Evolutionary conservation across 139 green algal species (phyloP), one percentile per base, ranked within the genome.

Genomic region (Coelastrella sp.): DNA sequence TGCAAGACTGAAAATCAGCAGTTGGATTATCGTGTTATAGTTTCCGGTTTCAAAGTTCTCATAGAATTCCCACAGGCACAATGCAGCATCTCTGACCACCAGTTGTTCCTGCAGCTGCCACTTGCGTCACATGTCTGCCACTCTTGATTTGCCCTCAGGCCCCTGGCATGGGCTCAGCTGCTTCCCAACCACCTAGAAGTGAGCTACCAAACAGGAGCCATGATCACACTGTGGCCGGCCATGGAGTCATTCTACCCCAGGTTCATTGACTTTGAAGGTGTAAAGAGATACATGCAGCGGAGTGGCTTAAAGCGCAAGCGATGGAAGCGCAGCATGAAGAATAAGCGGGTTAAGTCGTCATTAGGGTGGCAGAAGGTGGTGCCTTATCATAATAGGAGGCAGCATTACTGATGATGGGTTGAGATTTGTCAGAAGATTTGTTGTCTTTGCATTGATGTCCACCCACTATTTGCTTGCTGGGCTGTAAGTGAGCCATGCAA

Each of bases 121-220:
- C 32, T 47, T 47, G 1, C 32, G 32, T 47, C 32, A 47, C 32
- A 47, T 47, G 32, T 47, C 32, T 47, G 32, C 32, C 32, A 2
- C 32, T 47, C 32, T 47, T 47, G 0, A 0, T 2, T 47, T 88
- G 14, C n/a, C n/a, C 59, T 32, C 76, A 85, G 86, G 58, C 17
- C 68, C 5, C 58, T 19, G 22, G 76, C 86, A 0, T 86, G 58
- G 57, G 76, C 75, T 56, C 88, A 91, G 79, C 79, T 91, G 13
- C 88, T 91, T 64, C 79, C 88, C 68, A 91, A 91, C 88, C 88
- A 91, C 66, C 22, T 87, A 57, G 88, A 91, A 59, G 80, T 91
- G n/a, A 86, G 32, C 79, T 91, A 91, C 68, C 65, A 81, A 61
- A 73, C 57, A 5, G 65, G 66, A n/a, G 4, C 61, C 4, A n/a